A percentile compares a stretch with the other conserved stretches of the same genome.
phyloP scores from a whole-genome alignment of 2,329 filamentous ascomycete genomes.

The Aspergillus carbonarius region DNA sequence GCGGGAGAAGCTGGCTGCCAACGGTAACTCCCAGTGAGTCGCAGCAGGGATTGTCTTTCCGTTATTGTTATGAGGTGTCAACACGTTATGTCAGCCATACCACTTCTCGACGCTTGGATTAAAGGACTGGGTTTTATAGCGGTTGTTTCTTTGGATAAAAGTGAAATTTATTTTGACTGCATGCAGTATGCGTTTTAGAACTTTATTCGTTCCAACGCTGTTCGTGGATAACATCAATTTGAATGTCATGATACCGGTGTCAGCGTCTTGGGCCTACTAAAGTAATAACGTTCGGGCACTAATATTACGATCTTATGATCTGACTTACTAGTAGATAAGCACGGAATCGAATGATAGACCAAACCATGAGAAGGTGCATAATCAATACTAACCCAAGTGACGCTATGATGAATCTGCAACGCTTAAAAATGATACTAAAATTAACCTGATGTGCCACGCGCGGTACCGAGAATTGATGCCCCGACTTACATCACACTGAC shows the following conservation, averaged over 20 bases:
- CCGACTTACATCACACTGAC: too few species aligned
- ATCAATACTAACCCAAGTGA: too few species aligned
- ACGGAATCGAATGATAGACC: too few species aligned
- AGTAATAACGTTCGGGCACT: too few species aligned
- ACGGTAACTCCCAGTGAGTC: slow-evolving; percentile 1
- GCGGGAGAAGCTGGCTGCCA: slow-evolving; percentile 49
- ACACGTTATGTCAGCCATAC: neutral
- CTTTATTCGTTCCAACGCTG: neutral
- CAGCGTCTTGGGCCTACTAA: too few species aligned
- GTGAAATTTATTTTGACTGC: neutral
- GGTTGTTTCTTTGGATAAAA: neutral
- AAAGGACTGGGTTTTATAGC: neutral
- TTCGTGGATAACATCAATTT: neutral
- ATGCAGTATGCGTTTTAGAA: neutral
- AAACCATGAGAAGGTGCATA: too few species aligned
- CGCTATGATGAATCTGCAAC: too few species aligned
- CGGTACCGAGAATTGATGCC: too few species aligned
- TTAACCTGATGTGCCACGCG: too few species aligned
- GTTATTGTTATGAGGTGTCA: neutral
- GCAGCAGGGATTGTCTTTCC: neutral
- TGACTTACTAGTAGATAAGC: too few species aligned
- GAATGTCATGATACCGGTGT: neutral
- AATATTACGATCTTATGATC: too few species aligned
- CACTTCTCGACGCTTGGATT: neutral
- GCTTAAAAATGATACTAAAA: too few species aligned